A percentile compares a stretch with the other conserved stretches of the same genome.
Conservation (phyloP, 148 eudicot genomes). For the Camellia japonica region DNA sequence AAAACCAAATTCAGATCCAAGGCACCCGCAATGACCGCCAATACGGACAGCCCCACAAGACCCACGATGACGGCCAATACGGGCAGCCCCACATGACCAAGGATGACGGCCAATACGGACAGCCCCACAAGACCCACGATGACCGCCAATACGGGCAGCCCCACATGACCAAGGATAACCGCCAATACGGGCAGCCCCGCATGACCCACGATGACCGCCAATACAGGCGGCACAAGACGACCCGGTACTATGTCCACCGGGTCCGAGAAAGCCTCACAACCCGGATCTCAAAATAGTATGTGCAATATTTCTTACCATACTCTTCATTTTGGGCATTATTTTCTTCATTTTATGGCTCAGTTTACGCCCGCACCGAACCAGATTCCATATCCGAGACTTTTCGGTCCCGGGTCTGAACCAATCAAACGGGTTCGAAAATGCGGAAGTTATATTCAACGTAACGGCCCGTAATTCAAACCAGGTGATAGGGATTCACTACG, state of each 20-base stretch:
- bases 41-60: constrained; percentile 26
- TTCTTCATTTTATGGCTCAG: constrained; percentile 73
- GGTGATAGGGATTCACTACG: constrained; percentile 59
- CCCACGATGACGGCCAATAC: not conserved
- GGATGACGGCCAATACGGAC: too few species aligned
- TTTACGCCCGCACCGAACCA: constrained; percentile 78
- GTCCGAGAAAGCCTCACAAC: constrained; percentile 75
- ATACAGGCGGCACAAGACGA: constrained; percentile 44
- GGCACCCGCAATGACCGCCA: too few species aligned
- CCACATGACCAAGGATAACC: constrained; percentile 31
- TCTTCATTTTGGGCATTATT: constrained; percentile 55
- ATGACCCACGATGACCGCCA: not conserved
- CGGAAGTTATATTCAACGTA: constrained; percentile 45
- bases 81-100: constrained; percentile 30
- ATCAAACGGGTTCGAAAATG: constrained; percentile 39
- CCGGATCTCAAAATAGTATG: constrained; percentile 66
- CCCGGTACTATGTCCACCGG: constrained; percentile 58
- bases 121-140: not conserved
- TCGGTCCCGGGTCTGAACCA: constrained; percentile 56
- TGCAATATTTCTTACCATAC: constrained; percentile 46
- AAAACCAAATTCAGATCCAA: constrained; percentile 17
- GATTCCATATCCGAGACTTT: constrained; percentile 52
- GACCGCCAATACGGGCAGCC: constrained; percentile 27
- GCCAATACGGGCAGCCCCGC: too few species aligned
- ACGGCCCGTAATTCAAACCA: constrained; percentile 70